Conservation (phyloP, 148 eudicot species). For the Silene latifolia region DNA sequence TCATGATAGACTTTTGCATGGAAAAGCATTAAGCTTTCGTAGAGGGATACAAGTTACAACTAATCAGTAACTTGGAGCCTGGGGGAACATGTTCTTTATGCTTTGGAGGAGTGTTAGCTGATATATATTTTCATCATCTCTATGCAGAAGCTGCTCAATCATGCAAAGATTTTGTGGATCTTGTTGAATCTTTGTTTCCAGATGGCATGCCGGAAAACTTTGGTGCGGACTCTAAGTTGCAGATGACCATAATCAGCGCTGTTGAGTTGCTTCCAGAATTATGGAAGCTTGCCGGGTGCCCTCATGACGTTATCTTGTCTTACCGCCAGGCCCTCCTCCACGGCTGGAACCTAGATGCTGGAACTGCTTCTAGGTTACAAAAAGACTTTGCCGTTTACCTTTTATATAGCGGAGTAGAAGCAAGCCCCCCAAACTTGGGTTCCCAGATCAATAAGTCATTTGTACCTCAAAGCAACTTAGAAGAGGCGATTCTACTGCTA, state of each 20-base stretch:
- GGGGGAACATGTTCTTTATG: neutral
- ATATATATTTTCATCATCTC: conserved; percentile 29
- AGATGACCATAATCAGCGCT: conserved; percentile 66
- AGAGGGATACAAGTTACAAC: neutral
- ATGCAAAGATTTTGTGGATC: conserved; percentile 87
- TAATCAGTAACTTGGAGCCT: neutral
- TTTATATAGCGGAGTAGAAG: conserved; percentile 75
- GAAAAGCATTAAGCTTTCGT: neutral
- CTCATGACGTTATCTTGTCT: conserved; percentile 59
- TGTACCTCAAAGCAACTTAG: conserved; percentile 73
- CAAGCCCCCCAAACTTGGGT: conserved; percentile 49
- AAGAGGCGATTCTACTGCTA: conserved; percentile 82
- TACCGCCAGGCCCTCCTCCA: conserved; percentile 72
- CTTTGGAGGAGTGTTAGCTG: conserved; percentile 21
- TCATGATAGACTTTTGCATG: too few species aligned
- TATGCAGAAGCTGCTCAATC: conserved; percentile 94
- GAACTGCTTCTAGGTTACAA: conserved; percentile 59
- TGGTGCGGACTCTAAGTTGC: conserved; percentile 76
- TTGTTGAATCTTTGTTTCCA: conserved; percentile 85
- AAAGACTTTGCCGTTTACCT: conserved; percentile 90
- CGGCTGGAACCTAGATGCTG: conserved; percentile 71
- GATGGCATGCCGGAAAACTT: conserved; percentile 77
- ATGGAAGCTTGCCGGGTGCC: conserved; percentile 69
- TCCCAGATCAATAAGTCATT: conserved; percentile 61
- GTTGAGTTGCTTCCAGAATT: conserved; percentile 85